Base-by-base conservation (phyloP, 192 early-diverging fungal species). In the Entomortierella lignicola region DNA sequence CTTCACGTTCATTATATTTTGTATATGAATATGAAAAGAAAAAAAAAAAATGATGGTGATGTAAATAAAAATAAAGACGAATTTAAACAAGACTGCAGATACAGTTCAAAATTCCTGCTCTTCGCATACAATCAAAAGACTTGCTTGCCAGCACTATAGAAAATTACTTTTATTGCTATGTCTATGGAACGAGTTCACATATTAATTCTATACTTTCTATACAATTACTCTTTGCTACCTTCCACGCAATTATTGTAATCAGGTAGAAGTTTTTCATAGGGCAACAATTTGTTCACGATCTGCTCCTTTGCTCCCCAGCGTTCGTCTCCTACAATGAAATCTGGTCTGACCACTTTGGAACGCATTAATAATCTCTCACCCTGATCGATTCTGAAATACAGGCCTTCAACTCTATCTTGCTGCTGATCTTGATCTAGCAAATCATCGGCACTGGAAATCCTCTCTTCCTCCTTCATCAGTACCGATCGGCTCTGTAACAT, bases 261-360 rank as follows among this genome's bases (percentile, higher is more conserved):
- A 0, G 41, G 57, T 2, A 41, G 34, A 0, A 47, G 50, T 7
- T 44, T 48, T 21, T 55, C 59, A 41, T 62, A 39, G 30, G 25
- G 32, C 0, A 47, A 41, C 26, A 77, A 39, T 26, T 55, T 60
- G 57, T 79, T 79, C 8, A 67, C 75, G 2, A 69, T 34, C 37
- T 79, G 75, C 29, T 79, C 75, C 26, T 79, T 79, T 8, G 63
- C 31, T 0, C 75, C 75, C 75, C 75, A 79, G 7, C 75, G 60
- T 57, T 79, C 75, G 23, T 79, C 75, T 6, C 75, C 75, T 4
- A 63, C 75, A 48, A 79, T 79, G 41, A 79, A 79, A 54, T 79
- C 75, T 8, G 75, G 61, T 42, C 75, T 43, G 20, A 79, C 75
- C 12, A 79, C 68, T 41, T 79, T 79, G 39, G 61, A 69, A 18